Evolutionary conservation across 2,329 filamentous ascomycete genomes (phyloP).

Genomic region (Penicillium hordei): DNA sequence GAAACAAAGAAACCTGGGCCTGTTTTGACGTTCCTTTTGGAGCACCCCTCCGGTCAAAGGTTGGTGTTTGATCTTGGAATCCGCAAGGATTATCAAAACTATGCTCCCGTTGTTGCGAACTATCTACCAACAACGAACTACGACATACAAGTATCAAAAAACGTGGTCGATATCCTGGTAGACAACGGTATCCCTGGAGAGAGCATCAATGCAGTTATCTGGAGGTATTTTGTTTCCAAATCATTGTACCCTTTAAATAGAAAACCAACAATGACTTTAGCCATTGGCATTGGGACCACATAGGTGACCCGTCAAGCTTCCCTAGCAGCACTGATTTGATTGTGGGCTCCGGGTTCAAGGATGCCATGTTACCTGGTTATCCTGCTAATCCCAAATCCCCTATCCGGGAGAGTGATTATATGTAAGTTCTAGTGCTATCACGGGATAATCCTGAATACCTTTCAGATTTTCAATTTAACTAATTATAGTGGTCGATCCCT

Average conservation of each 20-base stretch:
- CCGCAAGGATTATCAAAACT: constrained; percentile 32
- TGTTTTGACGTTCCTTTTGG: constrained; percentile 13
- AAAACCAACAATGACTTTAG: background rate
- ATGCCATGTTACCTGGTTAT: constrained; percentile 14
- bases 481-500: constrained; percentile 12
- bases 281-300: constrained; percentile 35
- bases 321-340: constrained; percentile 18
- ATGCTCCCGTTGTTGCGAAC: constrained; percentile 22
- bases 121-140: constrained; percentile 19
- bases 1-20: constrained; percentile 22
- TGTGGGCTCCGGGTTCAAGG: background rate
- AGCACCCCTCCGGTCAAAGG: constrained; percentile 14
- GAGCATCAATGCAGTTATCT: constrained; percentile 27
- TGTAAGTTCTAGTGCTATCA: too few relatives aligned
- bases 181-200: constrained; percentile 15
- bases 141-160: constrained; percentile 22
- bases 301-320: constrained; percentile 28
- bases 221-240: background rate
- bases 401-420: constrained; percentile 16
- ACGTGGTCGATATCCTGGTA: constrained; percentile 28
- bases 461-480: too few relatives aligned
- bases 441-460: too few relatives aligned
- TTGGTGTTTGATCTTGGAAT: constrained; percentile 36
- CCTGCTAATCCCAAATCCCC: constrained; percentile 23
- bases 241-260: background rate